phyloP scores from a whole-genome alignment of 805 yeast species.

The Barnettozyma pratensis region DNA sequence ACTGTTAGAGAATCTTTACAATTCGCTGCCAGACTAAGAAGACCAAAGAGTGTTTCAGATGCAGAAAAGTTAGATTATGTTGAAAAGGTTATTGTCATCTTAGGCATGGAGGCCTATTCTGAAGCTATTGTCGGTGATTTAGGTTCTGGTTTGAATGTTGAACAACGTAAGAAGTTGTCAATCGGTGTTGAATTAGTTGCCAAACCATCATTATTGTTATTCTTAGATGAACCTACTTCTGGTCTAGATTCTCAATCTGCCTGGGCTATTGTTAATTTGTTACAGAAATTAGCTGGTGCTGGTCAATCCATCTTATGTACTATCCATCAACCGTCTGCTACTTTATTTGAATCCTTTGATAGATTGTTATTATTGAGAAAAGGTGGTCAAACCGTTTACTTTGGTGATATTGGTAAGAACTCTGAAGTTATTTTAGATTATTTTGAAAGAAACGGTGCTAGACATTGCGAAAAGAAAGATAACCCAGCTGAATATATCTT shows the following conservation, averaged over 20 bases:
- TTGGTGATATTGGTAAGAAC: conserved; percentile 66
- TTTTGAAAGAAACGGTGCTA: conserved; percentile 56
- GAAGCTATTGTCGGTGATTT: conserved; percentile 68
- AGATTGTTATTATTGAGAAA: conserved; percentile 40
- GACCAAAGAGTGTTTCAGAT: conserved; percentile 44
- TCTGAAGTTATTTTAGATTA: conserved; percentile 37
- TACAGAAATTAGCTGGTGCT: conserved; percentile 48
- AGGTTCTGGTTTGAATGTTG: conserved; percentile 59
- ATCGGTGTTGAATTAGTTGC: conserved; percentile 62
- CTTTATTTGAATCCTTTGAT: conserved; percentile 12
- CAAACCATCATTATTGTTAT: conserved; percentile 49
- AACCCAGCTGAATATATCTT: conserved; percentile 77
- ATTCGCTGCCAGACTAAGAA: conserved; percentile 62
- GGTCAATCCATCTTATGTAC: conserved; percentile 65
- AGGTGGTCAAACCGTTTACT: conserved; percentile 70
- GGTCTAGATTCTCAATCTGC: conserved; percentile 63
- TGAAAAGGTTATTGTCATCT: conserved; percentile 52
- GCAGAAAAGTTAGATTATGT: conserved; percentile 58
- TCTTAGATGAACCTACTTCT: conserved; percentile 61
- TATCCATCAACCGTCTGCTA: conserved; percentile 60
- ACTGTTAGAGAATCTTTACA: conserved; percentile 65
- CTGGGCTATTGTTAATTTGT: conserved; percentile 52
- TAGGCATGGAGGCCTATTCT: conserved; percentile 56
- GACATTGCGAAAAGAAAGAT: conserved; percentile 46
- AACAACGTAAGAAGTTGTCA: conserved; percentile 54